phyloP scores from a whole-genome alignment of 495 filamentous ascomycete genomes.

The Alectoria sarmentosa region DNA sequence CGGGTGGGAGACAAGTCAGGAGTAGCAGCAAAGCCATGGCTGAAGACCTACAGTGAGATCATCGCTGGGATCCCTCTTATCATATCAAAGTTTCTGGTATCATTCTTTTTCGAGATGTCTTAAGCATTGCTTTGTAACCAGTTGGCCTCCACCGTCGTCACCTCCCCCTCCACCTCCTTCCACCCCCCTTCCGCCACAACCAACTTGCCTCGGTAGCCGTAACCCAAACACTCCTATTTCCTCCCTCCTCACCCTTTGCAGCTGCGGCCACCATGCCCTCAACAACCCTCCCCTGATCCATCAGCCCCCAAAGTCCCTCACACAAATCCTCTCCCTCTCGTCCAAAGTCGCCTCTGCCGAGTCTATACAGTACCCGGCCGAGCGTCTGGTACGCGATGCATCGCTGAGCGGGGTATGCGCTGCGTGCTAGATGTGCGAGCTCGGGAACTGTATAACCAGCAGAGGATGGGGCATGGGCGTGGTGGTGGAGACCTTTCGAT shows the following conservation, averaged over 20 bases:
- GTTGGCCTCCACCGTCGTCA: neutral
- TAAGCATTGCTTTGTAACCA: neutral
- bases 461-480: conserved; percentile 85
- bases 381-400: conserved; percentile 90
- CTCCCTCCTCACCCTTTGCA: conserved; percentile 37
- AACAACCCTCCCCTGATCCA: conserved; percentile 71
- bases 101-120: neutral
- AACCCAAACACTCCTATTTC: conserved; percentile 32
- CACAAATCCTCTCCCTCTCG: conserved; percentile 48
- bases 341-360: conserved; percentile 76
- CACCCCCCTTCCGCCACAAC: conserved; percentile 80
- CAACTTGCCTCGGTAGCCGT: conserved; percentile 85
- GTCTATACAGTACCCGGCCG: conserved; percentile 73
- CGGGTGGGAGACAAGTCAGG: neutral
- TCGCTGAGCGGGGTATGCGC: conserved; percentile 73
- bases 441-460: conserved; percentile 93
- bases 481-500: conserved; percentile 81
- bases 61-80: neutral
- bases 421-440: conserved; percentile 73
- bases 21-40: neutral
- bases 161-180: conserved; percentile 28
- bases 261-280: conserved; percentile 65
- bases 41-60: neutral
- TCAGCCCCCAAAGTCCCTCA: conserved; percentile 63
- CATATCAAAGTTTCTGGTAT: neutral